Evolutionary conservation across 257 asterid species (phyloP).

Genomic region (Dorcoceras hygrometricum): DNA sequence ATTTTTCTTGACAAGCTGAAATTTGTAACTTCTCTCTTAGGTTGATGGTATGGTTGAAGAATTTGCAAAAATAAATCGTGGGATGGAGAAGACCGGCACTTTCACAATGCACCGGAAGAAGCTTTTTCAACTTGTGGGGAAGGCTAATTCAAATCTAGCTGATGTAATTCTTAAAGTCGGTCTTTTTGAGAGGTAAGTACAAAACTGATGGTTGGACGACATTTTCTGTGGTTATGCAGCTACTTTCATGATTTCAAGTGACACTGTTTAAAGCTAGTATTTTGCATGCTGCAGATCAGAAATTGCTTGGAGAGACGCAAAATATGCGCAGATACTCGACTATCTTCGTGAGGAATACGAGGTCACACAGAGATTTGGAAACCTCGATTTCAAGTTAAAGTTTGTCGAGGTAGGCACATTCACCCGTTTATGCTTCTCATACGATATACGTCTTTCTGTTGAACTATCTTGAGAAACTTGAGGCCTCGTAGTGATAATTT

Average conservation of each 20-base stretch:
- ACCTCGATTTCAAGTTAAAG: slow-evolving; percentile 86
- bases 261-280: neutral
- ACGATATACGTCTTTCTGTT: neutral
- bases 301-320: slow-evolving; percentile 99
- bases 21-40: slow-evolving; percentile 33
- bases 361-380: slow-evolving; percentile 89
- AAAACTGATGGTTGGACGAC: neutral
- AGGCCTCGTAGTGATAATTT: neutral
- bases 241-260: neutral
- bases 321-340: slow-evolving; percentile 84
- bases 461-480: neutral
- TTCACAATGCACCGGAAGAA: slow-evolving; percentile 88
- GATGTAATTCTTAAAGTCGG: slow-evolving; percentile 93
- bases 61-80: slow-evolving; percentile 86
- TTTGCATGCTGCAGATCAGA: slow-evolving; percentile 63
- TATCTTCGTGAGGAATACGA: slow-evolving; percentile 96
- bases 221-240: neutral
- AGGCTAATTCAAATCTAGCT: slow-evolving; percentile 94
- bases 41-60: slow-evolving; percentile 96
- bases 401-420: slow-evolving; percentile 70
- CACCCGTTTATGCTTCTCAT: neutral
- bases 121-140: slow-evolving; percentile 95
- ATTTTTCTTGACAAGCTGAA: neutral
- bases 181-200: slow-evolving; percentile 76
- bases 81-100: slow-evolving; percentile 90